Base-by-base conservation (phyloP, 1,284 basidiomycete genomes). In the Ceratobasidium sp. region DNA sequence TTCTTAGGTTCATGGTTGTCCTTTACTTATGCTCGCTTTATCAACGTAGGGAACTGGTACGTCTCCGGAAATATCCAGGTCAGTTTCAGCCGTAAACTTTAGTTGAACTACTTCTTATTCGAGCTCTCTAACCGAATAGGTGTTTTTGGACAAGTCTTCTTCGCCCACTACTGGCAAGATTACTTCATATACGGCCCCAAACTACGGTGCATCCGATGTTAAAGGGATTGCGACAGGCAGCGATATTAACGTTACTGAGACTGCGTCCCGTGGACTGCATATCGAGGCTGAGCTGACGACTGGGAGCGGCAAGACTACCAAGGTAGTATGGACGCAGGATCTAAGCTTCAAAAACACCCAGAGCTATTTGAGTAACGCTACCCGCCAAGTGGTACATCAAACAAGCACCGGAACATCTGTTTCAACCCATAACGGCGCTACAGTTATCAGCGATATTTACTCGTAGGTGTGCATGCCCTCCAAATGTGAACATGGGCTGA, bases 21-120 rank as follows among this genome's bases (percentile, higher is more conserved):
- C 15, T 26, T 10, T 39, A 23, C 12, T 10, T 28, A 9, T 51
- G 33, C 28, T 68, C 49, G 71, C 33, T 26, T 77, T 15, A 71
- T 49, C 58, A 67, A 13, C 28, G 28, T 53, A 55, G 80, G 80
- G 12, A 93, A 94, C 82, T 95, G 94, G 94, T 94, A 90, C 84
- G 88, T 94, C 56, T 93, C 93, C 9, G 93, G 91, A 2, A 86
- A 90, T 53, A 86, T 95, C 4, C 92, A 94, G 83, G 90, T 84
- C 42, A 61, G 79, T 71, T 61, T 15, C 5, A 55, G 18, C 28
- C 10, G 12, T 12, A 66, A 67, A 49, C 44, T 44, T 26, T 15
- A 12, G 18, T 9, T 60, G 18, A 51, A 46, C 5, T 2, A 15
- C 18, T 26, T 5, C 44, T 51, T 10, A 46, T 44, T 6, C 64